These are phyloP conservation scores for Micractinium conductrix DNA, from an alignment of 139 green algal species.

Conservation along the genomic window DNA sequence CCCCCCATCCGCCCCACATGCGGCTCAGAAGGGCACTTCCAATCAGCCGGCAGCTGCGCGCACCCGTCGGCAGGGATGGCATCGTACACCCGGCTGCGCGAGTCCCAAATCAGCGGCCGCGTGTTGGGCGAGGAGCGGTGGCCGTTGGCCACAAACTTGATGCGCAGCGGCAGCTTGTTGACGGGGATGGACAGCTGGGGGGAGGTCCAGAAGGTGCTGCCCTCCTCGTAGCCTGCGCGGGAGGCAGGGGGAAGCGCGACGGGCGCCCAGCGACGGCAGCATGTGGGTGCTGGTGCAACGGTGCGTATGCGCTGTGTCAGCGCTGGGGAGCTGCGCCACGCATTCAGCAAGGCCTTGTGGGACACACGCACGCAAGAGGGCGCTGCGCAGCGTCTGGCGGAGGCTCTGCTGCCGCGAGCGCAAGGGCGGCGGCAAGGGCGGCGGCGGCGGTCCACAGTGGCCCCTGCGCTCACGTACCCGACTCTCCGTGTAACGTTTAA, in stretches of 20 bases:
- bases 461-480: not conserved
- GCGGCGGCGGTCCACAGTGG: not conserved
- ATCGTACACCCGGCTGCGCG: not conserved
- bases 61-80: constrained; percentile 27
- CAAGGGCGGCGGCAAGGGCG: not conserved
- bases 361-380: too few species aligned
- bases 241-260: too few species aligned
- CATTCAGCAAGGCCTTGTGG: too few species aligned
- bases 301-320: too few species aligned
- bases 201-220: constrained; percentile 16
- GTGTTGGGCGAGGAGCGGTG: constrained; percentile 57
- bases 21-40: too few species aligned
- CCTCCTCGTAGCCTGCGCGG: constrained; percentile 23
- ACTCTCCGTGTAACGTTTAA: constrained; percentile 7
- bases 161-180: constrained; percentile 45
- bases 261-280: too few species aligned
- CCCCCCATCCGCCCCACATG: too few species aligned
- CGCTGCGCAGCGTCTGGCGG: too few species aligned
- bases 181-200: constrained; percentile 6
- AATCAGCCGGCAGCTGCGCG: too few species aligned
- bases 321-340: too few species aligned
- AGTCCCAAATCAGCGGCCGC: constrained; percentile 56
- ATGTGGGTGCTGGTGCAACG: not conserved
- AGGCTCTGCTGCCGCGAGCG: not conserved
- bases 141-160: constrained; percentile 52